Conservation (phyloP, 2,329 filamentous ascomycete species). For the Aspergillus brasiliensis region DNA sequence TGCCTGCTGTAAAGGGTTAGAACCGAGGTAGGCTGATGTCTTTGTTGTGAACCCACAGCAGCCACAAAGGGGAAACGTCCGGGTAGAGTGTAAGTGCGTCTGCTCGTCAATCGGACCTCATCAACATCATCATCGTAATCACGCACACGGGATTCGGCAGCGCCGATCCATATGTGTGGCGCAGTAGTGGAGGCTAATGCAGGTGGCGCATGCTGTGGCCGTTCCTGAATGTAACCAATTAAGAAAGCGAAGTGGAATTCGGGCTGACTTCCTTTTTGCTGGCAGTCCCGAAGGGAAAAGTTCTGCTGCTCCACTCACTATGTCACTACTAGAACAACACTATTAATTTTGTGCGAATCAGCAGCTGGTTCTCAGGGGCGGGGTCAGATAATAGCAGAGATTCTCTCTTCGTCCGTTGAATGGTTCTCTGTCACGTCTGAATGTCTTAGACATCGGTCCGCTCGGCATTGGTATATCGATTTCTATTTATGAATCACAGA, state of each 20-base stretch:
- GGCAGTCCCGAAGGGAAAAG: not conserved
- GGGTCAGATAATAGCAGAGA: not conserved
- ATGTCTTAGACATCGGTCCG: constrained; percentile 1
- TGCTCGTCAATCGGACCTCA: not conserved
- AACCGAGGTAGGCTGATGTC: not conserved
- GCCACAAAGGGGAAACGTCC: not conserved
- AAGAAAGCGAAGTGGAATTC: not conserved
- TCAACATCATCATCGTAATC: not conserved
- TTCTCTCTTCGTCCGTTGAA: not conserved
- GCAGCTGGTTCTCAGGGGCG: not conserved
- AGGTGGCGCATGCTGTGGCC: not conserved
- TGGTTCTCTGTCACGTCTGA: not conserved
- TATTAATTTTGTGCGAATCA: not conserved
- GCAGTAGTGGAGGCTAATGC: constrained; percentile 7
- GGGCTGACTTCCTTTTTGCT: not conserved
- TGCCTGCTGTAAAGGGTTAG: not conserved
- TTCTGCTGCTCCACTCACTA: constrained; percentile 1
- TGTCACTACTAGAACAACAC: constrained; percentile 7
- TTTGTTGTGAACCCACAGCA: not conserved
- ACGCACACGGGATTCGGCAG: constrained; percentile 2
- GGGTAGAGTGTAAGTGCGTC: not conserved
- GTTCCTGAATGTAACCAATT: not conserved
- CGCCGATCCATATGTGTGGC: constrained; percentile 2
- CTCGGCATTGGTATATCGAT: not conserved
- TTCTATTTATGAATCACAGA: not conserved